Percentiles rank a stretch among this genome's conserved stretches.
Conservation (phyloP, 2,329 filamentous ascomycete species). For the Fusarium sp. region DNA sequence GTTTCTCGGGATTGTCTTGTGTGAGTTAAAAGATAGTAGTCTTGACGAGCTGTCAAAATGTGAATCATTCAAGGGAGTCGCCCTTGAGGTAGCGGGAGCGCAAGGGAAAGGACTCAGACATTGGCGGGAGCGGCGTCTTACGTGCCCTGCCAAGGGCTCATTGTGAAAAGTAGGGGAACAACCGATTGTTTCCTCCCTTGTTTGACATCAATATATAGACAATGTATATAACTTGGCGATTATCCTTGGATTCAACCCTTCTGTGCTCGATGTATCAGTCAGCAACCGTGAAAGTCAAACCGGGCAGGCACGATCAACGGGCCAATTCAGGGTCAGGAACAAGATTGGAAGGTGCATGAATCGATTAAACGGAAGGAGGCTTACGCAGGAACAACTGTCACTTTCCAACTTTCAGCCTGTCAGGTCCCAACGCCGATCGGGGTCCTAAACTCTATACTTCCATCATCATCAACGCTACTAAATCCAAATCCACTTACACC, state of each 20-base stretch:
- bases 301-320: not conserved
- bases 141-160: not conserved
- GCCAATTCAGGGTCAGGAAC: not conserved
- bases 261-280: not conserved
- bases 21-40: not conserved
- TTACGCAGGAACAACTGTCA: conserved; percentile 35
- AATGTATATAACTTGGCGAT: conserved; percentile 1
- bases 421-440: conserved; percentile 3
- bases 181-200: not conserved
- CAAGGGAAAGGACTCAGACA: conserved; percentile 26
- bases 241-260: not conserved
- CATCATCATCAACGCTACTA: not conserved
- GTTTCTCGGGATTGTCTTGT: not conserved
- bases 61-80: conserved; percentile 12
- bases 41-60: not conserved
- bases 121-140: conserved; percentile 18
- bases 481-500: conserved; percentile 1
- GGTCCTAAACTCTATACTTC: not conserved
- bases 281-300: not conserved
- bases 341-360: conserved; percentile 5
- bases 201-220: not conserved
- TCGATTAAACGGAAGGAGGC: conserved; percentile 22
- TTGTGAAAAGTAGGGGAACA: not conserved
- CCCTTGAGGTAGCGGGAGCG: conserved; percentile 12
- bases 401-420: not conserved